Evolutionary conservation across 2,329 filamentous ascomycete species (phyloP).

Genomic region (Rhexocercosporidium sp.): DNA sequence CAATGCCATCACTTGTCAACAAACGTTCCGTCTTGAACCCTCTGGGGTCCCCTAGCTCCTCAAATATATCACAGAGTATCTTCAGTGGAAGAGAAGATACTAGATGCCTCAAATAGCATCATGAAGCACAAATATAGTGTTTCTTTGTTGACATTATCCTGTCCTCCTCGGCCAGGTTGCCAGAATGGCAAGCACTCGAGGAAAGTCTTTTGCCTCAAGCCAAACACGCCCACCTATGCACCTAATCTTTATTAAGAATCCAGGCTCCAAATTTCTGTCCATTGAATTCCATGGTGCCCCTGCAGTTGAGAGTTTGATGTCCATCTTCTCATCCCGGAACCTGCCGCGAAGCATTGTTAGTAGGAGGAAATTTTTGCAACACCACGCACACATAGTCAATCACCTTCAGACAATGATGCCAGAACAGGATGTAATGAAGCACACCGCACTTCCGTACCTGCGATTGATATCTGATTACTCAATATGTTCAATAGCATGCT

Average conservation of each 20-base stretch:
- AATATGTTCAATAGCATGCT: background rate
- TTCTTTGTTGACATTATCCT: background rate
- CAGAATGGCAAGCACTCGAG: background rate
- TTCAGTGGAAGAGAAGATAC: too few species aligned
- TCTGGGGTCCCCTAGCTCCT: background rate
- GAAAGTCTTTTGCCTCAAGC: background rate
- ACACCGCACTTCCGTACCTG: background rate
- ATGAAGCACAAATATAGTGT: background rate
- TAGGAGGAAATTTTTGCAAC: background rate
- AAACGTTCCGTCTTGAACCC: background rate
- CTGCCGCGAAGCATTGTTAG: background rate
- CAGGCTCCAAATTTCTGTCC: background rate
- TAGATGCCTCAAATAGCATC: too few species aligned
- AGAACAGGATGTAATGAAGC: background rate
- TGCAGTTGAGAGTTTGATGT: background rate
- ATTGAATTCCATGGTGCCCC: background rate
- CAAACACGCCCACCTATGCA: background rate
- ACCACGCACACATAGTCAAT: background rate
- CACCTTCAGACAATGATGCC: background rate
- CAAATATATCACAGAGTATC: background rate
- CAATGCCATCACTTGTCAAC: background rate
- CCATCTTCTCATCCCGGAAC: background rate
- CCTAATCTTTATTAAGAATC: too few species aligned
- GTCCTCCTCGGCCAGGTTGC: background rate
- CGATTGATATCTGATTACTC: background rate